Conservation (phyloP, 371 early-diverging fungal genomes). For the Funneliformis caledonium region DNA sequence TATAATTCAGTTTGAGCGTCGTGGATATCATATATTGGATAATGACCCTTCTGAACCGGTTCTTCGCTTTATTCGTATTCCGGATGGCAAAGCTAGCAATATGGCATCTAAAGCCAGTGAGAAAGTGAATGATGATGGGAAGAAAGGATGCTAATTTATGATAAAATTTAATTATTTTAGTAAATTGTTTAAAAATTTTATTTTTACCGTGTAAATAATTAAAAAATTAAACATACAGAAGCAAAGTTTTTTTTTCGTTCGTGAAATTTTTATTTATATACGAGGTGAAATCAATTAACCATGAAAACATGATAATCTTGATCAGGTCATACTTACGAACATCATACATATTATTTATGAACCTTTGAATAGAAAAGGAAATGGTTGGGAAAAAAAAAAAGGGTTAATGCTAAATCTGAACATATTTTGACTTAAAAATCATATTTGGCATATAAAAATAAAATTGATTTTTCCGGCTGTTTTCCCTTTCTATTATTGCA, state of each 20-base stretch:
- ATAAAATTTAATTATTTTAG: too few species aligned
- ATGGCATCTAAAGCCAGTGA: slow-evolving; percentile 77
- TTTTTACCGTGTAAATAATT: too few species aligned
- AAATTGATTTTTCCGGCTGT: too few species aligned
- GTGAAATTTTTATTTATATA: not conserved
- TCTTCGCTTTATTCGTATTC: slow-evolving; percentile 84
- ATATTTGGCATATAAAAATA: too few species aligned
- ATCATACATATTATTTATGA: too few species aligned
- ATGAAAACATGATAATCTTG: not conserved
- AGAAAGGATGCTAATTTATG: not conserved
- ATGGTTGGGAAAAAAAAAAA: too few species aligned
- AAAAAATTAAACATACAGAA: too few species aligned
- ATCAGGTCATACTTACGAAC: not conserved
- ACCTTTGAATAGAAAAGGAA: too few species aligned
- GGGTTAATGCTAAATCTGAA: too few species aligned
- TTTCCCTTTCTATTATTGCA: too few species aligned
- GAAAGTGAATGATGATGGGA: not conserved
- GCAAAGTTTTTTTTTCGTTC: too few species aligned
- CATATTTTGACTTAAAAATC: too few species aligned
- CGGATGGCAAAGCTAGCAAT: slow-evolving; percentile 90
- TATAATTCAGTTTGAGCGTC: slow-evolving; percentile 98
- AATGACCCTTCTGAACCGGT: slow-evolving; percentile 45
- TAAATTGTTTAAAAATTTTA: not conserved
- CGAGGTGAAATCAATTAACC: not conserved
- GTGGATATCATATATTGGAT: slow-evolving; percentile 96